These are phyloP conservation scores for Beta corolliflora DNA, from an alignment of 179 eudicot species.

Conservation along the genomic window DNA sequence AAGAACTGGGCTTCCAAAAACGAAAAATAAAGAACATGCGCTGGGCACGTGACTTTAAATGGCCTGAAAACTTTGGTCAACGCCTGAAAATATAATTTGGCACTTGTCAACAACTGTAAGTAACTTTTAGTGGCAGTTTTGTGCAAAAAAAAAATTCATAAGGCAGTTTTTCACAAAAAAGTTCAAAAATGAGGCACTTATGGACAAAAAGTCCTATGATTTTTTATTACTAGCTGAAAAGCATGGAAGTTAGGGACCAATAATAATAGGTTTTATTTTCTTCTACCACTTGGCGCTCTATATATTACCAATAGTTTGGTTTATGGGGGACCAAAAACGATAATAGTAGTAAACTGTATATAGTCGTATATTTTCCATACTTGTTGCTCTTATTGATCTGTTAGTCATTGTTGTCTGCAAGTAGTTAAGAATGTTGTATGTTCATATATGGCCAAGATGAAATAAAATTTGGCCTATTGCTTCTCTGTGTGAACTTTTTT, in stretches of 20 bases:
- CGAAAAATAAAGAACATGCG: no score
- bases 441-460: slow-evolving; percentile 16
- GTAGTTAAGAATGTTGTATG: neutral
- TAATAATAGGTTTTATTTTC: neutral
- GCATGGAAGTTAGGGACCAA: neutral
- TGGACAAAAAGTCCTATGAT: no score
- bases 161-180: no score
- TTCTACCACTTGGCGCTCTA: neutral
- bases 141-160: no score
- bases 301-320: slow-evolving; percentile 13
- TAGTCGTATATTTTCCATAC: slow-evolving; percentile 3
- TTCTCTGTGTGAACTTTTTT: slow-evolving; percentile 16
- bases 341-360: neutral
- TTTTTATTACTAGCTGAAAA: neutral
- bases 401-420: slow-evolving; percentile 25
- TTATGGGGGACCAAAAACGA: slow-evolving; percentile 40
- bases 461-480: neutral
- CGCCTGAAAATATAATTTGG: no score
- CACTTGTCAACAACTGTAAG: no score
- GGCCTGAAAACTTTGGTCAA: no score
- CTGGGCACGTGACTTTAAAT: no score
- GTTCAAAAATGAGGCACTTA: no score
- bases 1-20: no score
- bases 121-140: no score
- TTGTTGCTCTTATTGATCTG: slow-evolving; percentile 28